A percentile compares a stretch with the other conserved stretches of the same genome.
Evolutionary conservation across 2,329 filamentous ascomycete species (phyloP).

Genomic region (Penicillium sp.): DNA sequence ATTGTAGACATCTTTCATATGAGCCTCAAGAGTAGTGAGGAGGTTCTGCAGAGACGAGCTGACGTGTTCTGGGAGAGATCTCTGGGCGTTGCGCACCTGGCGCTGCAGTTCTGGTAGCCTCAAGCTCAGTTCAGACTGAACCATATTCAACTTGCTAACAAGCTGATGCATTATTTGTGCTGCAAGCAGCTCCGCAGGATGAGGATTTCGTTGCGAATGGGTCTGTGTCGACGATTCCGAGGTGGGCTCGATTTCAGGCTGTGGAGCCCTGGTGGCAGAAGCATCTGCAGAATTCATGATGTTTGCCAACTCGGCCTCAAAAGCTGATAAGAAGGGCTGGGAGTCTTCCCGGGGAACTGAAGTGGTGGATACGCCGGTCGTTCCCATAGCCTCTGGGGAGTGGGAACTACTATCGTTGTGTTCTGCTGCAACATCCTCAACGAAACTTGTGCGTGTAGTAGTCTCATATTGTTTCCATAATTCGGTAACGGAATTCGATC

Average conservation of each 20-base stretch:
- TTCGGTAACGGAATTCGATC: slow-evolving; percentile 36
- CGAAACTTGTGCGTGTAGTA: background rate
- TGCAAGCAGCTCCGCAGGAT: slow-evolving; percentile 29
- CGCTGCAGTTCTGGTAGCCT: slow-evolving; percentile 37
- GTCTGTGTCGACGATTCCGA: slow-evolving; percentile 9
- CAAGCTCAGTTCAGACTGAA: slow-evolving; percentile 34
- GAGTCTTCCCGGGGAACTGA: slow-evolving; percentile 18
- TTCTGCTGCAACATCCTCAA: background rate
- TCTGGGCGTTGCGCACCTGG: slow-evolving; percentile 32
- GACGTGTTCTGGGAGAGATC: slow-evolving; percentile 34
- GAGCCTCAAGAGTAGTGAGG: slow-evolving; percentile 33
- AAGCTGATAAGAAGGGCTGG: slow-evolving; percentile 35
- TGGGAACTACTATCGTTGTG: background rate
- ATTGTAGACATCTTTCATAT: slow-evolving; percentile 36
- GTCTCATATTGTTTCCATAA: slow-evolving; percentile 35
- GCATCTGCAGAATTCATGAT: slow-evolving; percentile 25
- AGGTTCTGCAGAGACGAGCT: slow-evolving; percentile 34
- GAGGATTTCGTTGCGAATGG: slow-evolving; percentile 13
- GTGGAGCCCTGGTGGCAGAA: slow-evolving; percentile 7
- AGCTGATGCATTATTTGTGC: slow-evolving; percentile 31
- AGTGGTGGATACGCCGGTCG: background rate
- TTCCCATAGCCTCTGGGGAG: background rate
- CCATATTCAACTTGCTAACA: slow-evolving; percentile 30
- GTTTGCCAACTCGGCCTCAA: slow-evolving; percentile 37
- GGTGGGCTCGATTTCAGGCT: slow-evolving; percentile 8